These are phyloP conservation scores for Speleostelium caveatum DNA, from an alignment of 78 protist species.

Conservation along the genomic window DNA sequence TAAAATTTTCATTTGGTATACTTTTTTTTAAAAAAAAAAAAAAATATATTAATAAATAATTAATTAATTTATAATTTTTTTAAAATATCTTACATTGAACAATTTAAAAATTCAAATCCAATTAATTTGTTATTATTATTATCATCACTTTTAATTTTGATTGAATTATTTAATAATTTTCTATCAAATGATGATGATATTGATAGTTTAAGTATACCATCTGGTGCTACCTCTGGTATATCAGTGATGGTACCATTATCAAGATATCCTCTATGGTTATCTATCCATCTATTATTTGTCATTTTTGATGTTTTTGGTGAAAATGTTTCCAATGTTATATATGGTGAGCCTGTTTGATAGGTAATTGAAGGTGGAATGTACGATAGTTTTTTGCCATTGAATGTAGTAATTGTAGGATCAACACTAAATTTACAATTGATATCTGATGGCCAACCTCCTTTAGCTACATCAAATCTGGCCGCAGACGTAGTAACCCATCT, in stretches of 20 bases:
- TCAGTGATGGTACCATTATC: background rate
- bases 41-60: background rate
- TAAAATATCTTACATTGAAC: background rate
- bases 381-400: background rate
- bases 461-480: constrained; percentile 51
- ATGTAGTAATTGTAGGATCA: constrained; percentile 9
- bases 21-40: background rate
- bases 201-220: constrained; percentile 3
- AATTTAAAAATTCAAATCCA: no score
- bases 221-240: constrained; percentile 49
- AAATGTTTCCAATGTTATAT: background rate
- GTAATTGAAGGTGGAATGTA: background rate
- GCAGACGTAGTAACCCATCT: constrained; percentile 70
- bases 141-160: background rate
- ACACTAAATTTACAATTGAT: constrained; percentile 41
- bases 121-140: no score
- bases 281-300: constrained; percentile 30
- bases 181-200: background rate
- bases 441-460: constrained; percentile 68
- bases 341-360: constrained; percentile 26
- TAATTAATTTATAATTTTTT: background rate
- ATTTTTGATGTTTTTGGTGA: background rate
- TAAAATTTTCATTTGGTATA: background rate
- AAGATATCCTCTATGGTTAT: background rate
- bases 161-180: no score